Conservation (phyloP, 1,139 yeast genomes). For the Kodamaea alishanica region DNA sequence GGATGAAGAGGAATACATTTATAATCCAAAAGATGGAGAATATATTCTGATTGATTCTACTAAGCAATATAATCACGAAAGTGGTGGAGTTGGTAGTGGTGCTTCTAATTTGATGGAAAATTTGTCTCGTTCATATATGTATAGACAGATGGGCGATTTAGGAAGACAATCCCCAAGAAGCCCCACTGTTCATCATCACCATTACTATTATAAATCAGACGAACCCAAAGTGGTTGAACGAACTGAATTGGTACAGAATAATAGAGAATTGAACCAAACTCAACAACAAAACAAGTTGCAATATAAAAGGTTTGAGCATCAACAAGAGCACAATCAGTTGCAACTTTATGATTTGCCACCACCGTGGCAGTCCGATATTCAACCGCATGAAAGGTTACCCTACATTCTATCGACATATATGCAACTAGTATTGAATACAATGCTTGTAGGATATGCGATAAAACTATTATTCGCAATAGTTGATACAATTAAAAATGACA, state of each 20-base stretch:
- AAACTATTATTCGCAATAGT: slow-evolving; percentile 43
- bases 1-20: slow-evolving; percentile 19
- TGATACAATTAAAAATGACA: slow-evolving; percentile 49
- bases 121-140: slow-evolving; percentile 12
- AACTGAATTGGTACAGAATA: not conserved
- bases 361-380: slow-evolving; percentile 44
- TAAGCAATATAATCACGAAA: no score
- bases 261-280: no score
- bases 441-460: slow-evolving; percentile 41
- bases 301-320: no score
- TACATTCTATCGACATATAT: slow-evolving; percentile 57
- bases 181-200: slow-evolving; percentile 39
- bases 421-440: slow-evolving; percentile 48
- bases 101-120: slow-evolving; percentile 5
- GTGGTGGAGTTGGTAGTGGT: no score
- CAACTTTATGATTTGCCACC: slow-evolving; percentile 32
- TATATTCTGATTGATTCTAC: slow-evolving; percentile 13
- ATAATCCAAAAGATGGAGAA: slow-evolving; percentile 19
- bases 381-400: slow-evolving; percentile 42
- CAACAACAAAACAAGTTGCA: no score
- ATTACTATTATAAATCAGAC: slow-evolving; percentile 27
- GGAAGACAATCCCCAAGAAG: not conserved
- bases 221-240: slow-evolving; percentile 5
- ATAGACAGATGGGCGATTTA: slow-evolving; percentile 10
- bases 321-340: no score